These are phyloP conservation scores for Phyllosticta paracitricarpa DNA, from an alignment of 2,329 filamentous ascomycete genomes.

Conservation along the genomic window DNA sequence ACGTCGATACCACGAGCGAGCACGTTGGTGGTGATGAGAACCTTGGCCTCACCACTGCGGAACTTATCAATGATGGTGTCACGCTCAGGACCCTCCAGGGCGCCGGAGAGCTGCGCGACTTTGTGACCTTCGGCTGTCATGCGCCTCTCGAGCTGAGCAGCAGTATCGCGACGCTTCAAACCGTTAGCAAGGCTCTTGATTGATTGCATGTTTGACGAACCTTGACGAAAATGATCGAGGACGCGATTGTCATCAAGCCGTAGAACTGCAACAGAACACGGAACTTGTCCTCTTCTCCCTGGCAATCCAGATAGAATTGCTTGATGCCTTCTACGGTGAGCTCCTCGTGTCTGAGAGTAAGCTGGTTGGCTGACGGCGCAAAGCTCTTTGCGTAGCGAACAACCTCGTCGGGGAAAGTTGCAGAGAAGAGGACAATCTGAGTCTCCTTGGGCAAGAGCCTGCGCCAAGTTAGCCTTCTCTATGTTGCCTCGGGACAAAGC, in stretches of 20 bases:
- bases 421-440: slow-evolving; percentile 93
- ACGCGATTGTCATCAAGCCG: slow-evolving; percentile 89
- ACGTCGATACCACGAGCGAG: slow-evolving; percentile 92
- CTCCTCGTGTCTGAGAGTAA: slow-evolving; percentile 81
- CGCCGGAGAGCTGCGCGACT: slow-evolving; percentile 81
- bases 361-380: slow-evolving; percentile 73
- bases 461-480: slow-evolving; percentile 21
- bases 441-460: slow-evolving; percentile 63
- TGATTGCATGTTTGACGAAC: slow-evolving; percentile 37
- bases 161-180: slow-evolving; percentile 69
- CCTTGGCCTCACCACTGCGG: slow-evolving; percentile 78
- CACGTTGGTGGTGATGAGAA: slow-evolving; percentile 96
- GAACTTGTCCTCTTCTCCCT: slow-evolving; percentile 74
- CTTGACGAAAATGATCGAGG: slow-evolving; percentile 96
- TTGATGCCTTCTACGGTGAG: slow-evolving; percentile 95
- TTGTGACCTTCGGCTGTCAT: slow-evolving; percentile 87
- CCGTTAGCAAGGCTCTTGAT: background rate
- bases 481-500: background rate
- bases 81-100: slow-evolving; percentile 72
- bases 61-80: slow-evolving; percentile 81
- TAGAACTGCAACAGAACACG: slow-evolving; percentile 85
- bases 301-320: slow-evolving; percentile 94
- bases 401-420: slow-evolving; percentile 82
- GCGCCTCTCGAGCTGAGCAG: slow-evolving; percentile 70
- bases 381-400: slow-evolving; percentile 75